phyloP scores from a whole-genome alignment of 2,329 filamentous ascomycete species.

The Calycina herbarum region DNA sequence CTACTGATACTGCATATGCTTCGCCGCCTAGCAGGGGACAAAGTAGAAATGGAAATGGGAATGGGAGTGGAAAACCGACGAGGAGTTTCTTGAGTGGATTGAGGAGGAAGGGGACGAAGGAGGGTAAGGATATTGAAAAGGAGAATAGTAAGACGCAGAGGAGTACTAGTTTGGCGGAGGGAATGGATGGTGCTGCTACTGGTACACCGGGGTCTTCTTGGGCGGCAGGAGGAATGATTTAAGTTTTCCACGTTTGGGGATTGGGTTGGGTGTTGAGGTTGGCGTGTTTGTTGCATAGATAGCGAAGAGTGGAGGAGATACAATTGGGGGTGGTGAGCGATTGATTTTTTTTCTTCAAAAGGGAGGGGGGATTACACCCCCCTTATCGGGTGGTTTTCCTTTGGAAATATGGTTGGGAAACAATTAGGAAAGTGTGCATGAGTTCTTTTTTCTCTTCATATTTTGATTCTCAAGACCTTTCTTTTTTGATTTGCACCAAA shows the following conservation, averaged over 20 bases:
- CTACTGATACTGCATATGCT: conserved; percentile 14
- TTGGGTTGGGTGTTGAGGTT: not conserved
- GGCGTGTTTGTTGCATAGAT: not conserved
- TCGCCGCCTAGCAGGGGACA: conserved; percentile 23
- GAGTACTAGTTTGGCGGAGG: not conserved
- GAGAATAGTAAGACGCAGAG: not conserved
- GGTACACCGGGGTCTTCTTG: not conserved
- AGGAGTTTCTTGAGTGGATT: conserved; percentile 35
- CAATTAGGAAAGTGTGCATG: not conserved
- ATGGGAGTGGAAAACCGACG: conserved; percentile 31
- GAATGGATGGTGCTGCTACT: not conserved
- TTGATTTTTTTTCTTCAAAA: not conserved
- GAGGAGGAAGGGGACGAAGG: conserved; percentile 25
- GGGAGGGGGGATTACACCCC: too few species aligned
- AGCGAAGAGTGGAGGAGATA: not conserved
- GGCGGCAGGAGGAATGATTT: not conserved
- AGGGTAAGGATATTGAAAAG: not conserved
- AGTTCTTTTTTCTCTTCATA: not conserved
- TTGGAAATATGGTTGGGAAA: not conserved
- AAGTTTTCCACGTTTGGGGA: not conserved
- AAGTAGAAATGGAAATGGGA: conserved; percentile 32
- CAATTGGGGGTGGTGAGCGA: not conserved
- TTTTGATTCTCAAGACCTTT: not conserved
- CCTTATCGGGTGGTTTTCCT: not conserved
- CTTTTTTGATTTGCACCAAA: not conserved